Evolutionary conservation across 202 grass and related monocot genomes (phyloP).

Genomic region (Brachypodium distachyon): DNA sequence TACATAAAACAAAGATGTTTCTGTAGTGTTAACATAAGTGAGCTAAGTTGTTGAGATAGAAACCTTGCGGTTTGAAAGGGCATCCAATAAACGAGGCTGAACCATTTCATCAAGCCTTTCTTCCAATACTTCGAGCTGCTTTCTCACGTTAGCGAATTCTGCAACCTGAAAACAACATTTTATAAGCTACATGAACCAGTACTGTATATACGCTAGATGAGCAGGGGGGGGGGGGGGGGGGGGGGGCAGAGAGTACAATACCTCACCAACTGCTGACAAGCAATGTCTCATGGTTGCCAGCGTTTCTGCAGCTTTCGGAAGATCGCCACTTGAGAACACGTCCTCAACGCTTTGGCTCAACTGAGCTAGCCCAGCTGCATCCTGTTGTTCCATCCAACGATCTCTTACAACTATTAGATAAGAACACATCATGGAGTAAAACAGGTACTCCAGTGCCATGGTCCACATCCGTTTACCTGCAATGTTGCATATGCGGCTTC

Average conservation of each 20-base stretch:
- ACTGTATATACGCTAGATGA: background rate
- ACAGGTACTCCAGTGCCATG: background rate
- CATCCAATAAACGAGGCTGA: conserved; percentile 78
- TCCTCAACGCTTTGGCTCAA: conserved; percentile 96
- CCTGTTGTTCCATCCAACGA: conserved; percentile 40
- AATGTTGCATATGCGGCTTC: conserved; percentile 90
- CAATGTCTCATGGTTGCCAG: conserved; percentile 99
- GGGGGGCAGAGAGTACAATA: conserved; percentile 4
- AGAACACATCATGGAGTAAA: background rate
- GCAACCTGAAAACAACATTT: conserved; percentile 65
- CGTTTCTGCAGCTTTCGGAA: conserved; percentile 93
- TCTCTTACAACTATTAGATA: conserved; percentile 8
- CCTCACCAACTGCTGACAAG: conserved; percentile 98
- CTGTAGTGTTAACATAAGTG: background rate
- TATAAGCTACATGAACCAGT: conserved; percentile 10
- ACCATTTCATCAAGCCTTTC: conserved; percentile 94
- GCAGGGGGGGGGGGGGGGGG: background rate
- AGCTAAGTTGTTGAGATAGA: background rate
- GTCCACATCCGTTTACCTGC: conserved; percentile 47
- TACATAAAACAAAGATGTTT: conserved; percentile 18
- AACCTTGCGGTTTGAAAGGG: conserved; percentile 95
- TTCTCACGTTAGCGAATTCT: conserved; percentile 98
- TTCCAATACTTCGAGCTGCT: conserved; percentile 97
- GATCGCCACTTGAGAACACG: conserved; percentile 99
- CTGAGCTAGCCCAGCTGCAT: conserved; percentile 92